Evolutionary conservation across 768 basidiomycete genomes (phyloP).

Genomic region (Cytidiella melzeri): DNA sequence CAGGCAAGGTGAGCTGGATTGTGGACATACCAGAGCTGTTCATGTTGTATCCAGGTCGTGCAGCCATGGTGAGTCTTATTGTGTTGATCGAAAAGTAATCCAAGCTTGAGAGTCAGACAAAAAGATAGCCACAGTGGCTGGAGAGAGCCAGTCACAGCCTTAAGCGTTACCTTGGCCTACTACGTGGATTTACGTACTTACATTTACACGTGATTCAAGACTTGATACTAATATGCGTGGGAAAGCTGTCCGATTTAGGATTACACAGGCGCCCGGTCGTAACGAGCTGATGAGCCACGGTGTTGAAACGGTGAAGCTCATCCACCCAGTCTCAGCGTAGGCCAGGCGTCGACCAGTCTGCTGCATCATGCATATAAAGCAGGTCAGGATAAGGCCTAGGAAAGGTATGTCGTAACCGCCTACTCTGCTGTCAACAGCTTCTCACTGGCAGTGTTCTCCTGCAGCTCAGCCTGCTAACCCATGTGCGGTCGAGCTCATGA

Average conservation of each 20-base stretch:
- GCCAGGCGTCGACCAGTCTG: no score
- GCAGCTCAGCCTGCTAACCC: constrained; percentile 43
- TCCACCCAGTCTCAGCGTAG: no score
- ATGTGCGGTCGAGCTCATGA: constrained; percentile 63
- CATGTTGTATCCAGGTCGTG: constrained; percentile 59
- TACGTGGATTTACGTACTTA: neutral
- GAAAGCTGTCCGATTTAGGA: neutral
- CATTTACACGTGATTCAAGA: neutral
- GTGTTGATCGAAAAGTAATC: constrained; percentile 3
- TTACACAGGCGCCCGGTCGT: no score
- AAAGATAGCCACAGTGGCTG: neutral
- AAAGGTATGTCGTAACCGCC: constrained; percentile 47
- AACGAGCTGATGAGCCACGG: no score
- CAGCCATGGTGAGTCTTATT: constrained; percentile 17
- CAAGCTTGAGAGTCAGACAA: neutral
- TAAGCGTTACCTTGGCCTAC: no score
- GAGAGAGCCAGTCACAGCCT: no score
- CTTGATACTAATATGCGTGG: neutral
- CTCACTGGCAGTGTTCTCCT: constrained; percentile 9
- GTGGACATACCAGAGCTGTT: constrained; percentile 72
- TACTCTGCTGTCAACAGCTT: neutral
- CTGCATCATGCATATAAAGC: constrained; percentile 52
- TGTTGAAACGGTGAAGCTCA: no score
- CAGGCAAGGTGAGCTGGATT: neutral
- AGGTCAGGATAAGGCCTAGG: constrained; percentile 72